Conservation (phyloP, 73 alveolate genomes). For the Paramecium bursaria region DNA sequence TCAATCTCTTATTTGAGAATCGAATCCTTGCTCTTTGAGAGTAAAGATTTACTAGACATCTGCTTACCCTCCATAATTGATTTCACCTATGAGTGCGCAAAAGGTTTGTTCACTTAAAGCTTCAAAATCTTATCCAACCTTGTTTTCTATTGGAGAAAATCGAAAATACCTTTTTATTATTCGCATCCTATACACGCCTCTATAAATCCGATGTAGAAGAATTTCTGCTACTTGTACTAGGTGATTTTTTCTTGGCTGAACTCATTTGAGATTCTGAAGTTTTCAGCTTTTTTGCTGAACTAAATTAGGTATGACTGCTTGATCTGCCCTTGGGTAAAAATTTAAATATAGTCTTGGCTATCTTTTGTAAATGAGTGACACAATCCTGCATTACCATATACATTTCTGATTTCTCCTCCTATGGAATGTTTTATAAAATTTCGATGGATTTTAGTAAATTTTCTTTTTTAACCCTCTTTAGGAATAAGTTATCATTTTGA, state of each 20-base stretch:
- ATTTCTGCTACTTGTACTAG: neutral
- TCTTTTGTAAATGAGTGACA: neutral
- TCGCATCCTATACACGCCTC: neutral
- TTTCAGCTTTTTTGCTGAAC: too few species aligned
- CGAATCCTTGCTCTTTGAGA: slow-evolving; percentile 39
- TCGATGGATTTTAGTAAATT: neutral
- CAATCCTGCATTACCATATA: neutral
- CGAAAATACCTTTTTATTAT: slow-evolving; percentile 11
- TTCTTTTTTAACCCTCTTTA: slow-evolving; percentile 31
- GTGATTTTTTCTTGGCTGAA: slow-evolving; percentile 18
- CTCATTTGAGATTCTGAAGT: too few species aligned
- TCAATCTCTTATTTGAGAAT: slow-evolving; percentile 6
- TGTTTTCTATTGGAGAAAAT: neutral
- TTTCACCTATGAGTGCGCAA: neutral
- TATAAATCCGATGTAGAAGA: slow-evolving; percentile 22
- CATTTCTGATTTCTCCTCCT: neutral
- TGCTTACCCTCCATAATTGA: neutral
- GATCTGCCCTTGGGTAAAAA: neutral
- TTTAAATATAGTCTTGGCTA: slow-evolving; percentile 25
- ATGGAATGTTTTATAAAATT: slow-evolving; percentile 7
- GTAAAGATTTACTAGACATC: slow-evolving; percentile 9
- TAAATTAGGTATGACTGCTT: too few species aligned
- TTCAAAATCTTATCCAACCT: slow-evolving; percentile 24
- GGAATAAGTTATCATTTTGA: neutral
- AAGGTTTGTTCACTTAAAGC: slow-evolving; percentile 3